Conservation (phyloP, 1,139 yeast genomes). For the Yamadazyma siamensis region DNA sequence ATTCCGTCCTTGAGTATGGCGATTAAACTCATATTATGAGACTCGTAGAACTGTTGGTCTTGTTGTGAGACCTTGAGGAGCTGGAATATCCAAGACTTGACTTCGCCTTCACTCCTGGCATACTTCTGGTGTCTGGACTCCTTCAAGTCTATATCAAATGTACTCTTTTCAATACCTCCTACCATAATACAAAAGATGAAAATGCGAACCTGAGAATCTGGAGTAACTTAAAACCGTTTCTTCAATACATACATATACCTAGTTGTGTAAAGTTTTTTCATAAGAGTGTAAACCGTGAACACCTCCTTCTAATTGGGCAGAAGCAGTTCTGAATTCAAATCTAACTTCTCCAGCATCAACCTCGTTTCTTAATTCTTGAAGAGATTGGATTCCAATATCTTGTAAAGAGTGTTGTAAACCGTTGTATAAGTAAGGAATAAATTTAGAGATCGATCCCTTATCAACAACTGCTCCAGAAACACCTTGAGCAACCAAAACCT, state of each 20-base stretch:
- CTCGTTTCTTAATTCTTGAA: constrained; percentile 58
- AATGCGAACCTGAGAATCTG: neutral
- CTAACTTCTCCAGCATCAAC: constrained; percentile 73
- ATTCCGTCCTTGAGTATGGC: constrained; percentile 65
- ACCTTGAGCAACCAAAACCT: constrained; percentile 98
- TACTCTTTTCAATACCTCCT: constrained; percentile 44
- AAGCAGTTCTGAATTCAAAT: constrained; percentile 97
- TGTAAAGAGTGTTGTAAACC: constrained; percentile 99
- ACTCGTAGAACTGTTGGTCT: constrained; percentile 13
- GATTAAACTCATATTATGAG: constrained; percentile 32
- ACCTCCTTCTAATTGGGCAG: constrained; percentile 99
- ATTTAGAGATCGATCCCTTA: constrained; percentile 92
- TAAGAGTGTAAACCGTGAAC: constrained; percentile 94
- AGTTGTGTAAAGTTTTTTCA: constrained; percentile 92
- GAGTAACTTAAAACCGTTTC: neutral
- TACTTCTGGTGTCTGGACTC: constrained; percentile 49
- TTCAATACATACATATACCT: constrained; percentile 6
- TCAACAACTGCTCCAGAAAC: constrained; percentile 96
- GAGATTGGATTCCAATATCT: constrained; percentile 85
- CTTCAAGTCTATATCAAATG: constrained; percentile 17
- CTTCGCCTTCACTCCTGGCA: constrained; percentile 40
- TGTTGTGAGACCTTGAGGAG: constrained; percentile 20
- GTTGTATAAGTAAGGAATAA: constrained; percentile 87
- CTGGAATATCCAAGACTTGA: constrained; percentile 47
- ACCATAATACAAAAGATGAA: constrained; percentile 1